Evolutionary conservation across 129 eudicot species (phyloP), one percentile per base, ranked within the genome.

Genomic region (Artemisia annua): DNA sequence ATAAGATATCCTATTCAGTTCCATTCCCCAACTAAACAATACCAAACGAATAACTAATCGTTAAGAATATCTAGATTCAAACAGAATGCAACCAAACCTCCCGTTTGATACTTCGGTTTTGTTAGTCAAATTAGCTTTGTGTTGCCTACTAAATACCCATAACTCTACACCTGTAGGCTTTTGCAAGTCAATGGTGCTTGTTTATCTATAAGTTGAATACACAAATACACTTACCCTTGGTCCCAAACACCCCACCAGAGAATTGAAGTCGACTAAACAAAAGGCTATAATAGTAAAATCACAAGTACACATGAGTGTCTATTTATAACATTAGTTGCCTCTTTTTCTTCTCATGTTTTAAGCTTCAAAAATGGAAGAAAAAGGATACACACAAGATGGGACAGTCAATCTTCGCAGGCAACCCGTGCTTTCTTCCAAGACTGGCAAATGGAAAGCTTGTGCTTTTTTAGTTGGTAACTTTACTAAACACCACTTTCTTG

Each of bases 371-470:
- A 88, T 86, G 96, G 96, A 88, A 75, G 80, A 69, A 71, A 89
- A 87, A 73, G 87, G 84, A 14, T 93, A 73, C 86, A 93, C 98
- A 57, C 87, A 82, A 69, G 98, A 93, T 81, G 98, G 98, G 74
- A 93, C 98, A 9, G 96, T 93, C 52, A 93, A 87, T 77, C 90
- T 93, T 74, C 96, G 77, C 49, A 96, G 92, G 26, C 90, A 73
- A 57, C 98, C 98, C 39, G 92, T 81, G 12, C 83, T 89, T 51
- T 83, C 98, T 50, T 52, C 85, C 44, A 87, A 86, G 48, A 89
- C 97, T 14, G 98, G 98, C 76, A 93, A 90, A 86, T 93, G 98
- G 98, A 93, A 87, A 78, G 98, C 98, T 68, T 89, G 97, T 71
- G 83, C 97, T 57, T 89, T 90, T 81, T 87, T 93, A 72, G 86